phyloP scores from a whole-genome alignment of 2,329 filamentous ascomycete species.

The Stachybotrys echinatus region DNA sequence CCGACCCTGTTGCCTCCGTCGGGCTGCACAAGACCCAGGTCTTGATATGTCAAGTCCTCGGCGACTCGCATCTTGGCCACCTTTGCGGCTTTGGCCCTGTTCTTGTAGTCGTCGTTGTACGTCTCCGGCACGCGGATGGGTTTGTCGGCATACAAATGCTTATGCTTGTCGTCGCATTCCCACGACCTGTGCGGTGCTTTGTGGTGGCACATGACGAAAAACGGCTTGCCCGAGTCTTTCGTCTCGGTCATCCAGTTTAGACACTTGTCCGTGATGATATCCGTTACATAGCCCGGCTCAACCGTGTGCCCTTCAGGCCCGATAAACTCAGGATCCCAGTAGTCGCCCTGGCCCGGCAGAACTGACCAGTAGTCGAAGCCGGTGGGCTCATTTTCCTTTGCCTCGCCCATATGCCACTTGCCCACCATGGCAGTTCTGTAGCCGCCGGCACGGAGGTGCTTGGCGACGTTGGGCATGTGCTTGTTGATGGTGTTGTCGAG shows the following conservation, averaged over 20 bases:
- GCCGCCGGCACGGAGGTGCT: conserved; percentile 37
- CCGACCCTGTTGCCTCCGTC: conserved; percentile 39
- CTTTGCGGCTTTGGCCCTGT: conserved; percentile 41
- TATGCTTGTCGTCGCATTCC: conserved; percentile 45
- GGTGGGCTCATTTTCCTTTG: conserved; percentile 35
- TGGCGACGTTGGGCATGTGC: conserved; percentile 44
- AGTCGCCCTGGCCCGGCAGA: conserved; percentile 45
- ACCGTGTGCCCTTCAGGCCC: conserved; percentile 24
- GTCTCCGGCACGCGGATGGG: conserved; percentile 43
- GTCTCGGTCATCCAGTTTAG: conserved; percentile 31
- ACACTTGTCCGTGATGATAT: conserved; percentile 46
- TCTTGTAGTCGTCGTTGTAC: conserved; percentile 49
- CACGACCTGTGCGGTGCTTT: conserved; percentile 49
- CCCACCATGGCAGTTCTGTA: conserved; percentile 49
- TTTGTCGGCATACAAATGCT: conserved; percentile 37
- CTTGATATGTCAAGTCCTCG: conserved; percentile 45
- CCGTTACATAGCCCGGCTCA: conserved; percentile 41
- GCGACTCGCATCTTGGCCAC: conserved; percentile 46
- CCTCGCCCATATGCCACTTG: conserved; percentile 50
- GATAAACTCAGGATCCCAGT: conserved; percentile 46
- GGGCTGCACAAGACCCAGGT: conserved; percentile 45
- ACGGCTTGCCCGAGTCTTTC: conserved; percentile 31
- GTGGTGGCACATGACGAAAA: conserved; percentile 53
- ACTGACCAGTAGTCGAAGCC: conserved; percentile 49
- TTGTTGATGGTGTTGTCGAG: conserved; percentile 45